phyloP scores from a whole-genome alignment of 2,329 filamentous ascomycete genomes.

The Exophiala sideris region DNA sequence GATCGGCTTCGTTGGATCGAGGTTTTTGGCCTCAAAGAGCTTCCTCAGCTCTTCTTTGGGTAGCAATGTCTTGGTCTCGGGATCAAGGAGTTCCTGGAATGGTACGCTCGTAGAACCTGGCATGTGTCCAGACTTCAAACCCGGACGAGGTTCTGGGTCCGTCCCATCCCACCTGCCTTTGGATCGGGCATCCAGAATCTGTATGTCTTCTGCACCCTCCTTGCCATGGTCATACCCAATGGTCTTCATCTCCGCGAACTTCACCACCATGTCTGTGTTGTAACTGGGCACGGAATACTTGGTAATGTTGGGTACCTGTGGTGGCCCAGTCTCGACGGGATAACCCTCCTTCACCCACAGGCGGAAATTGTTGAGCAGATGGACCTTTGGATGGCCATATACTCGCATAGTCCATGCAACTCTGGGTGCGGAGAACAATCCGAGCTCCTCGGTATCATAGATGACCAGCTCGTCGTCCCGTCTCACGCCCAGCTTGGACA shows the following conservation, averaged over 20 bases:
- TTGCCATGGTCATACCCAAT: slow-evolving; percentile 74
- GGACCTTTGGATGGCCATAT: slow-evolving; percentile 85
- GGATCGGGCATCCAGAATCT: slow-evolving; percentile 84
- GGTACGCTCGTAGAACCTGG: slow-evolving; percentile 82
- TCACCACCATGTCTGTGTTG: slow-evolving; percentile 64
- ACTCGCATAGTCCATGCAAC: slow-evolving; percentile 90
- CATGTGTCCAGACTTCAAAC: slow-evolving; percentile 85
- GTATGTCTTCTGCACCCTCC: slow-evolving; percentile 76
- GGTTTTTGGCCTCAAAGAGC: slow-evolving; percentile 73
- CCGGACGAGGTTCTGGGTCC: slow-evolving; percentile 81
- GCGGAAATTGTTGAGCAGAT: slow-evolving; percentile 92
- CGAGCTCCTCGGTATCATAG: slow-evolving; percentile 86
- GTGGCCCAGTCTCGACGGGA: slow-evolving; percentile 71
- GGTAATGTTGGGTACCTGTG: slow-evolving; percentile 37
- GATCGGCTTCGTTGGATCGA: slow-evolving; percentile 76
- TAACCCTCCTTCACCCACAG: slow-evolving; percentile 83
- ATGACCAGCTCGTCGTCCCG: slow-evolving; percentile 88
- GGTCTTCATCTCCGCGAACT: slow-evolving; percentile 78
- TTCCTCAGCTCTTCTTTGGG: slow-evolving; percentile 67
- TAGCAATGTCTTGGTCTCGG: slow-evolving; percentile 75
- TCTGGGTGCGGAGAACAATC: slow-evolving; percentile 89
- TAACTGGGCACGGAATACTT: slow-evolving; percentile 55
- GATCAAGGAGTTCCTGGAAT: slow-evolving; percentile 74
- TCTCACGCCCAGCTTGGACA: slow-evolving; percentile 83
- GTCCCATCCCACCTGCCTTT: slow-evolving; percentile 75